Evolutionary conservation across 495 filamentous ascomycete species (phyloP).

Genomic region (Penicillium manginii): DNA sequence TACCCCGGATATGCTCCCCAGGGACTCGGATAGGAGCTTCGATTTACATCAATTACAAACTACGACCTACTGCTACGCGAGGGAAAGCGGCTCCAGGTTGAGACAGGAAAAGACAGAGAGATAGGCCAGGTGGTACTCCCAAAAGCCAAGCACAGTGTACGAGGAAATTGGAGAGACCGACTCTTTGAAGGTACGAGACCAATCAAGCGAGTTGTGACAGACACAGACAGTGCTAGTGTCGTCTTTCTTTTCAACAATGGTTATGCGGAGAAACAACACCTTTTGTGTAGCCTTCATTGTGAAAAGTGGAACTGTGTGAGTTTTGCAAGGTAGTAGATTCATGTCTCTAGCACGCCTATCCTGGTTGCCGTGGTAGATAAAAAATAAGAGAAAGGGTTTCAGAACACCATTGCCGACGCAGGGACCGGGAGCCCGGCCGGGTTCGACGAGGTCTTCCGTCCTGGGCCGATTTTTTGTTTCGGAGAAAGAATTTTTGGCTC

Average conservation of each 20-base stretch:
- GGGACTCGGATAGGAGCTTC: background rate
- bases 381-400: slow-evolving; percentile 29
- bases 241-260: slow-evolving; percentile 49
- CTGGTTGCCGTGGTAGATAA: slow-evolving; percentile 47
- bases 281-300: slow-evolving; percentile 54
- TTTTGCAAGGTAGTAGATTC: slow-evolving; percentile 46
- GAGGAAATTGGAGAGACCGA: slow-evolving; percentile 22
- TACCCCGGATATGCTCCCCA: too few species aligned
- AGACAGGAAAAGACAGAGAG: slow-evolving; percentile 35
- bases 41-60: slow-evolving; percentile 6
- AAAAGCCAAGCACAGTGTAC: slow-evolving; percentile 1
- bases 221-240: slow-evolving; percentile 21
- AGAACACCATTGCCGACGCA: slow-evolving; percentile 38
- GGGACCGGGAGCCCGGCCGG: slow-evolving; percentile 31
- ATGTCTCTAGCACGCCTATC: slow-evolving; percentile 52
- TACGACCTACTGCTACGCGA: slow-evolving; percentile 28
- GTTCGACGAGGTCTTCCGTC: slow-evolving; percentile 19
- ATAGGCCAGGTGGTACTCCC: slow-evolving; percentile 31
- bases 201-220: slow-evolving; percentile 30
- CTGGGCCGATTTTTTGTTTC: slow-evolving; percentile 33
- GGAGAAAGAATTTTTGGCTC: slow-evolving; percentile 36
- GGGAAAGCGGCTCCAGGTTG: slow-evolving; percentile 24
- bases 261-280: slow-evolving; percentile 54
- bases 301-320: slow-evolving; percentile 44
- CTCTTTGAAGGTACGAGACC: slow-evolving; percentile 29